Base-by-base conservation (phyloP, 768 basidiomycete genomes). In the Hypsizygus marmoreus region DNA sequence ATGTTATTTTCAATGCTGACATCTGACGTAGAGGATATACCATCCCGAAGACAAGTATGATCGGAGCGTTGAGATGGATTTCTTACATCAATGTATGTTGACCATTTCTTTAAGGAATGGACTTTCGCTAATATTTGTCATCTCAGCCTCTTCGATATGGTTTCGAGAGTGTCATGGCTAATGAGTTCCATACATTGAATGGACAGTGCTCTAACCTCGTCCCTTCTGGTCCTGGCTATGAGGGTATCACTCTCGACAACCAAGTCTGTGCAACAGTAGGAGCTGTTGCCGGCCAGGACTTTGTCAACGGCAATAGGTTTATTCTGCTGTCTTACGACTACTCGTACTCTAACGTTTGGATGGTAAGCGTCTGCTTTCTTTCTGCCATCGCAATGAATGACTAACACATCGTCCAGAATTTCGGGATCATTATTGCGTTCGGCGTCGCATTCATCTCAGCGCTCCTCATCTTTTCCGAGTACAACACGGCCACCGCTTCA, bases 181-280 rank as follows among this genome's bases (percentile, higher is more conserved):
- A 93, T 65, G 91, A 95, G 63, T 93, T 94, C 67, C 81, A 77
- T 53, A 83, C 79, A 0, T 65, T 88, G 6, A 63, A 86, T 16
- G 88, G 84, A 34, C 57, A 66, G 11, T 86, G 85, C 57, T 68
- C 84, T 19, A 62, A 69, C 30, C 67, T 88, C 11, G 80, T 84
- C 0, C 84, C 87, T 3, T 72, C 68, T 3, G 86, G 86, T 0
- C 67, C 83, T 0, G 79, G 80, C 0, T 89, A 89, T 50, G 77
- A 77, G 51, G 68, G 69, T 14, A 60, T 84, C 30, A 62, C 72
- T 3, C 52, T 84, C 12, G 62, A 54, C 1, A 89, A 92, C 59
- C 91, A 91, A 65, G 84, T 86, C 1, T 95, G 92, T 61, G 75
- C 87, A 2, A 76, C 83, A 0, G 71, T 84, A 6, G 91, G 92